Evolutionary conservation across 768 basidiomycete species (phyloP).

Genomic region (Gyrodon lividus): DNA sequence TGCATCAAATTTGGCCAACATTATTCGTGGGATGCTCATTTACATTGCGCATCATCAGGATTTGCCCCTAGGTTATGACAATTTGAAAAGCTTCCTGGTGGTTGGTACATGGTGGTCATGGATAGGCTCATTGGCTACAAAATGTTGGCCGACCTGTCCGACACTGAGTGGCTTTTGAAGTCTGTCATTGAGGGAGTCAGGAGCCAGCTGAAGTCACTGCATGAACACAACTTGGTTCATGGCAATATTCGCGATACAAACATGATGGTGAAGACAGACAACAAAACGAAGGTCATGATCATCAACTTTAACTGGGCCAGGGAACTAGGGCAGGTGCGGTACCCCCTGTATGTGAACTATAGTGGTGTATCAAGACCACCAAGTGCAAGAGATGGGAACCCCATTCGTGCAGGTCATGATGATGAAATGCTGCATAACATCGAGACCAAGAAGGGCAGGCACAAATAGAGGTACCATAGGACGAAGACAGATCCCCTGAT

Average conservation of each 20-base stretch:
- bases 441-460: too few relatives aligned
- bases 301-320: too few relatives aligned
- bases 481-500: too few relatives aligned
- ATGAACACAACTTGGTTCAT: constrained; percentile 18
- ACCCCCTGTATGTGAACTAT: constrained; percentile 17
- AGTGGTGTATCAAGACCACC: too few relatives aligned
- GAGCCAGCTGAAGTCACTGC: constrained; percentile 9
- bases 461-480: too few relatives aligned
- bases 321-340: constrained; percentile 22
- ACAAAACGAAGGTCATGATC: too few relatives aligned
- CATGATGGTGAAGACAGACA: too few relatives aligned
- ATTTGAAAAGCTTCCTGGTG: constrained; percentile 27
- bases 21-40: too few relatives aligned
- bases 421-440: constrained; percentile 4
- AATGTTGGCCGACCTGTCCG: not conserved
- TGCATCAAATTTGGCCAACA: too few relatives aligned
- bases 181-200: not conserved
- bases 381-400: not conserved
- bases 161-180: not conserved
- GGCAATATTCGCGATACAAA: constrained; percentile 20
- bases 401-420: not conserved
- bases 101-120: constrained; percentile 36
- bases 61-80: constrained; percentile 29
- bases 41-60: too few relatives aligned
- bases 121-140: constrained; percentile 21